Conservation (phyloP, 208 protist species). For the Trypanosomatidae sp. region DNA sequence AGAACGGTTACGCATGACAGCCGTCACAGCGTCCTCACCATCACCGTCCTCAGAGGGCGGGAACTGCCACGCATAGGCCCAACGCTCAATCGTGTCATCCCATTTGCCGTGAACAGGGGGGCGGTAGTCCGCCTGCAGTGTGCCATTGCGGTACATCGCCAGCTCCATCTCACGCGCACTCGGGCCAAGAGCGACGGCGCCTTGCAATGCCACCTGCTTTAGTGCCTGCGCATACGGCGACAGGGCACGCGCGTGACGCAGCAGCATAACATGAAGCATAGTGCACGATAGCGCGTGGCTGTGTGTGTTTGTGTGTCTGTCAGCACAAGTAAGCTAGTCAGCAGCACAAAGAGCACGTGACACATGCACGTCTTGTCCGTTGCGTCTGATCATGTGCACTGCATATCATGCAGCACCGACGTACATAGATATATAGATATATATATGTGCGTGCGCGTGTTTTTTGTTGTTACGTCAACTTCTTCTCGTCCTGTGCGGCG, state of each 20-base stretch:
- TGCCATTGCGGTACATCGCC: constrained; percentile 59
- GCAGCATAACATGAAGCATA: constrained; percentile 5
- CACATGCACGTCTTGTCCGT: background rate
- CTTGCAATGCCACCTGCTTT: constrained; percentile 70
- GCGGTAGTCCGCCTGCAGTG: constrained; percentile 69
- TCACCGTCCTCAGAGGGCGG: constrained; percentile 69
- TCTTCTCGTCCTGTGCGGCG: constrained; percentile 3
- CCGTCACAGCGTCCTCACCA: constrained; percentile 28
- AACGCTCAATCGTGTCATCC: constrained; percentile 87
- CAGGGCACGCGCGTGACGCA: constrained; percentile 28
- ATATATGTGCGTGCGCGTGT: background rate
- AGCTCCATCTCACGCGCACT: constrained; percentile 76
- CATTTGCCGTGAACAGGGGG: constrained; percentile 76
- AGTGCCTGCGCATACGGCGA: constrained; percentile 84
- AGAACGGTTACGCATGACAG: constrained; percentile 29
- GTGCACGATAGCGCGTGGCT: background rate
- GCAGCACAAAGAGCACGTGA: constrained; percentile 1
- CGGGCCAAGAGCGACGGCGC: constrained; percentile 53
- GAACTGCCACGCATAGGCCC: constrained; percentile 87
- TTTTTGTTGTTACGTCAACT: constrained; percentile 18
- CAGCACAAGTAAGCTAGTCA: background rate
- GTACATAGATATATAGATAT: background rate
- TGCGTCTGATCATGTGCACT: background rate
- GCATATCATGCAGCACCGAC: background rate
- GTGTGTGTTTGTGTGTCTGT: background rate